phyloP scores from a whole-genome alignment of 2,329 filamentous ascomycete species.

The Aspergillus terreus region DNA sequence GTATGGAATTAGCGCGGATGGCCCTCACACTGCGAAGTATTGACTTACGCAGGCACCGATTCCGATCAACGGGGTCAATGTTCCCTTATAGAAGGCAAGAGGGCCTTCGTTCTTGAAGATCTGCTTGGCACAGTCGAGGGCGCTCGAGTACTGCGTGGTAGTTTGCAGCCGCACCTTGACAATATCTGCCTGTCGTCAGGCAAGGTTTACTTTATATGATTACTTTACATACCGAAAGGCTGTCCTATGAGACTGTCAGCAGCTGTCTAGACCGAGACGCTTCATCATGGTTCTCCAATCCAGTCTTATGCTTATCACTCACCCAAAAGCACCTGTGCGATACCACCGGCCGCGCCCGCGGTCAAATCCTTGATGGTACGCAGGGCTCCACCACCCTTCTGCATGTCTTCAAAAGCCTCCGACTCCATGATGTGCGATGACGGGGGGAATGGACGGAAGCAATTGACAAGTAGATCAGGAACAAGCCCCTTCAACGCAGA shows the following conservation, averaged over 20 bases:
- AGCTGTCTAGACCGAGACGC: not conserved
- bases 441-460: not conserved
- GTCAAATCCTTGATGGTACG: slow-evolving; percentile 85
- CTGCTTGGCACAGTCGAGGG: slow-evolving; percentile 72
- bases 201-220: not conserved
- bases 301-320: slow-evolving; percentile 34
- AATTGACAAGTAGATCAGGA: slow-evolving; percentile 1
- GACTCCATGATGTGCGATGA: slow-evolving; percentile 24
- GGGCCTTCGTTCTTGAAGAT: slow-evolving; percentile 88
- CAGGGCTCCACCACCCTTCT: slow-evolving; percentile 39
- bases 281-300: not conserved
- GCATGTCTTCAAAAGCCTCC: slow-evolving; percentile 34
- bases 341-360: slow-evolving; percentile 82
- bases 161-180: slow-evolving; percentile 98
- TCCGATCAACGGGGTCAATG: slow-evolving; percentile 86
- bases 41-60: slow-evolving; percentile 83
- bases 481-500: no score
- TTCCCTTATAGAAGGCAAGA: slow-evolving; percentile 96
- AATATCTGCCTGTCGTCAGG: slow-evolving; percentile 60
- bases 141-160: slow-evolving; percentile 72
- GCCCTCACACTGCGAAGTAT: not conserved
- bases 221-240: slow-evolving; percentile 56
- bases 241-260: slow-evolving; percentile 50
- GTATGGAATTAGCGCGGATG: slow-evolving; percentile 1
- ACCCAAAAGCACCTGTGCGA: slow-evolving; percentile 94